A percentile compares a stretch with the other conserved stretches of the same genome.
Conservation (phyloP, 2,329 filamentous ascomycete genomes). For the Sporothrix protearum region DNA sequence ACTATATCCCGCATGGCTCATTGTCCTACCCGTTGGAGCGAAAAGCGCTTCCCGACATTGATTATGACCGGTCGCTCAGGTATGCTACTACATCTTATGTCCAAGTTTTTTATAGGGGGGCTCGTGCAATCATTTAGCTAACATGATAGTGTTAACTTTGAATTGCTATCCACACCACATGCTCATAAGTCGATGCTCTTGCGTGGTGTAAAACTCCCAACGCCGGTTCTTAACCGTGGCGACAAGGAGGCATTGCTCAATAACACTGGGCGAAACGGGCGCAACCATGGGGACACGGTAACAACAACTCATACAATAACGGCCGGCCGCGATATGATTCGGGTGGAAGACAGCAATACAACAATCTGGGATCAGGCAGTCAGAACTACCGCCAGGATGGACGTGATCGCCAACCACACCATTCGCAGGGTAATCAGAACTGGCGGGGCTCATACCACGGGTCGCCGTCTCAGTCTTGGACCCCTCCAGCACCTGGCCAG, state of each 20-base stretch:
- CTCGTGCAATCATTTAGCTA: background rate
- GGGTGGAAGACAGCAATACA: constrained; percentile 37
- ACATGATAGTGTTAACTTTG: constrained; percentile 70
- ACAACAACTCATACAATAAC: constrained; percentile 8
- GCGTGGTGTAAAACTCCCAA: constrained; percentile 71
- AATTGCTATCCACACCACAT: constrained; percentile 68
- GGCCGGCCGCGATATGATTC: constrained; percentile 9
- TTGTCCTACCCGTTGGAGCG: constrained; percentile 74
- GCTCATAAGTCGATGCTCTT: constrained; percentile 93
- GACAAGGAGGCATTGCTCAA: constrained; percentile 72
- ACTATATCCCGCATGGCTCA: constrained; percentile 78
- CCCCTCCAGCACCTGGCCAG: constrained; percentile 46
- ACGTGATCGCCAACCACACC: constrained; percentile 15
- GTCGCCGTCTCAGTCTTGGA: constrained; percentile 36
- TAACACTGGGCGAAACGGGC: constrained; percentile 62
- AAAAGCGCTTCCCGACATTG: constrained; percentile 68
- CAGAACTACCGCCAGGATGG: constrained; percentile 27
- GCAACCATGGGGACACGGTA: constrained; percentile 43
- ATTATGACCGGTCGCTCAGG: constrained; percentile 83
- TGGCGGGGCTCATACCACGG: constrained; percentile 29
- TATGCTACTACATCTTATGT: constrained; percentile 39
- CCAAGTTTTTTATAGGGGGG: background rate
- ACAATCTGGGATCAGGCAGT: constrained; percentile 49
- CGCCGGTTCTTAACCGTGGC: constrained; percentile 66
- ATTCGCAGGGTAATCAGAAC: constrained; percentile 26